Conservation (phyloP, 2,329 filamentous ascomycete genomes). For the Dothistroma septosporum region DNA sequence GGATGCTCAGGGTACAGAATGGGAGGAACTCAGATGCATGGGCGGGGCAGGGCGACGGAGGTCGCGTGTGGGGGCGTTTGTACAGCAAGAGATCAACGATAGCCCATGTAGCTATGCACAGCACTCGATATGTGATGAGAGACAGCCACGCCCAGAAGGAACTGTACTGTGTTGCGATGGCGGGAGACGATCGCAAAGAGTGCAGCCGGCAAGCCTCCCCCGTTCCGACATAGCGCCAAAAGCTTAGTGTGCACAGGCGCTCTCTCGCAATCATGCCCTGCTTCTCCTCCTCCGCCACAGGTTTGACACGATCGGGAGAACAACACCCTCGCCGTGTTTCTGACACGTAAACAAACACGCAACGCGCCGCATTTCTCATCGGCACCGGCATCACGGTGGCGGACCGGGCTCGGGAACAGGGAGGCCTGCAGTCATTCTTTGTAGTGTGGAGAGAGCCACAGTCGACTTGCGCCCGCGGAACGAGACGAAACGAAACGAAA, state of each 20-base stretch:
- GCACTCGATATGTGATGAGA: background rate
- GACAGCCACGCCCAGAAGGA: background rate
- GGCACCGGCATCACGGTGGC: background rate
- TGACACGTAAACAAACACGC: background rate
- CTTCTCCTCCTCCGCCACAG: background rate
- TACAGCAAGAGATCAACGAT: background rate
- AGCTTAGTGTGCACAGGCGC: background rate
- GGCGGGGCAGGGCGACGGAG: background rate
- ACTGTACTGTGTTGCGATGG: background rate
- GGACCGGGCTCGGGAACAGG: background rate
- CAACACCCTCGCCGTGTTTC: background rate
- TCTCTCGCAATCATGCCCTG: background rate
- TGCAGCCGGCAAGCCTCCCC: too few relatives aligned
- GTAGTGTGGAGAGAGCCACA: background rate
- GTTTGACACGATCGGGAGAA: background rate
- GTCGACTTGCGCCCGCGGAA: constrained; percentile 3
- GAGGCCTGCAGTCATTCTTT: background rate
- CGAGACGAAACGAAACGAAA: background rate
- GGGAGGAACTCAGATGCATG: background rate
- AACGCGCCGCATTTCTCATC: background rate
- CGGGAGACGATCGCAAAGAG: background rate
- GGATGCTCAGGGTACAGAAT: background rate
- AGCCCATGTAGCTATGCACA: background rate
- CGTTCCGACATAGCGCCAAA: background rate
- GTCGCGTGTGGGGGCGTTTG: background rate